Base-by-base conservation (phyloP, 768 basidiomycete genomes). In the Amyloporia xantha region DNA sequence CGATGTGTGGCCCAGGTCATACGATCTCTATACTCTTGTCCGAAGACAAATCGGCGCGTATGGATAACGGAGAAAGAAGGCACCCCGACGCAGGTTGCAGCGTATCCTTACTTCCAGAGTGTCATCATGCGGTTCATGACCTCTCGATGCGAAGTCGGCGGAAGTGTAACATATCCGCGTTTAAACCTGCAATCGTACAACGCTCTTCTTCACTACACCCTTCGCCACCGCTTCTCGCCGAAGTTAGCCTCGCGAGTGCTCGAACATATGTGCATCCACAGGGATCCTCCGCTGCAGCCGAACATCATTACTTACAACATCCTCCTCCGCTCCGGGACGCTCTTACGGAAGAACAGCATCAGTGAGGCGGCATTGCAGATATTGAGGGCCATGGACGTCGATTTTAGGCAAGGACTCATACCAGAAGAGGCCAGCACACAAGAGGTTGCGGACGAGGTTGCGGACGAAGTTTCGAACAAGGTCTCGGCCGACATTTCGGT, bases 121-220 rank as follows among this genome's bases (percentile, higher is more conserved):
- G 61, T 69, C 17, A 58, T 69, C n/a, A 28, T 51, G 35, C 51
- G 62, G 5, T 44, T 66, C 28, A 53, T 63, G 20, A 20, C 37
- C 27, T 53, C 58, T 20, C 41, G 11, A 15, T 11, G 11, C 24
- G 11, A 9, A 7, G 9, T 6, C 41, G 54, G 40, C 11, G 51
- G 58, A 36, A n/a, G n/a, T n/a, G 38, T 37, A 11, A 25, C 23
- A 59, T 11, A 66, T 33, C 72, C 68, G 17, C 61, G 62, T 0
- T 58, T 79, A 5, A 66, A 70, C 36, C 50, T 70, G 9, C 60
- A 65, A 19, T 66, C 73, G 1, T 84, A 81, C 63, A 84, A 86
- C 59, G 58, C 78, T 0, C 73, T 91, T 23, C 55, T 90, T 3
- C 73, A 84, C 52, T 89, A 87, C 61, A 68, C 81, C 3, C 70